Evolutionary conservation across 2,329 filamentous ascomycete genomes (phyloP).

Genomic region (Aspergillus novoparasiticus): DNA sequence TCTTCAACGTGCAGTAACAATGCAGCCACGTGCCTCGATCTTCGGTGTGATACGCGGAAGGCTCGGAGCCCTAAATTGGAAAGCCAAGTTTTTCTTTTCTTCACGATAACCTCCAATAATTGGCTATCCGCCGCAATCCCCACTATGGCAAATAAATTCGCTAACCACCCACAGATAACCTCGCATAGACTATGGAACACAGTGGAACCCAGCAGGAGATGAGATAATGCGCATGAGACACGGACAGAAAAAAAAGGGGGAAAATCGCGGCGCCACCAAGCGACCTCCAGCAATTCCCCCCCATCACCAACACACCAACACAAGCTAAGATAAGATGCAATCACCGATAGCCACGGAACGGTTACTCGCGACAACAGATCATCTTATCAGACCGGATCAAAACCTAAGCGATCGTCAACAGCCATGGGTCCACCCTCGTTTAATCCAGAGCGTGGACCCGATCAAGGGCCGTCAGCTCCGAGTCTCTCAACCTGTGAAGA

Average conservation of each 20-base stretch:
- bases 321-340: slow-evolving; percentile 7
- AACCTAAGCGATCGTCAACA: background rate
- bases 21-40: background rate
- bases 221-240: background rate
- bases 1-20: too few species aligned
- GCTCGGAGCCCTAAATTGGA: background rate
- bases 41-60: background rate
- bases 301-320: background rate
- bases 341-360: slow-evolving; percentile 4
- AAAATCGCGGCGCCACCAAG: background rate
- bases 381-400: background rate
- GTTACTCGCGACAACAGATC: slow-evolving; percentile 9
- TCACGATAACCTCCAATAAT: background rate
- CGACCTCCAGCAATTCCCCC: background rate
- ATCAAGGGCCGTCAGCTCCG: slow-evolving; percentile 37
- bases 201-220: background rate
- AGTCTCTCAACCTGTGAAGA: slow-evolving; percentile 24
- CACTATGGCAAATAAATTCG: slow-evolving; percentile 1
- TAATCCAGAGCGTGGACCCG: slow-evolving; percentile 29
- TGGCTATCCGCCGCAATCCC: background rate
- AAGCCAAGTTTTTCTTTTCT: background rate
- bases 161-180: background rate
- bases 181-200: background rate
- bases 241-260: background rate
- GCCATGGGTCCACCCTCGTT: slow-evolving; percentile 32